A percentile compares a stretch with the other conserved stretches of the same genome.
phyloP scores from a whole-genome alignment of 1,284 basidiomycete genomes.

The Macrocystidia cucumis region DNA sequence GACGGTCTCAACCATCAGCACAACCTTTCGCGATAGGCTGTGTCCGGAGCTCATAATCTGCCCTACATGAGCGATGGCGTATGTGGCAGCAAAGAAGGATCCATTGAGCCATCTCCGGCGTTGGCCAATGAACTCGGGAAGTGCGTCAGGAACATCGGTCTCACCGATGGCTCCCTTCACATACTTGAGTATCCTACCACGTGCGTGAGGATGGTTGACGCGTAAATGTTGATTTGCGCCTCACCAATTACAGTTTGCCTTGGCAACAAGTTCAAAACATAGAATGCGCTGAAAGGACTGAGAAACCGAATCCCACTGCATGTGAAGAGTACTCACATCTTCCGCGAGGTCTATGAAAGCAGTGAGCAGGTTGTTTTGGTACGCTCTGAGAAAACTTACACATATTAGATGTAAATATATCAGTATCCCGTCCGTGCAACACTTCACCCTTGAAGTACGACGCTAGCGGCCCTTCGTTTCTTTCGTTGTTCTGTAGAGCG shows the following conservation, averaged over 20 bases:
- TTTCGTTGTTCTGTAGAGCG: constrained; percentile 83
- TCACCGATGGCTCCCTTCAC: constrained; percentile 95
- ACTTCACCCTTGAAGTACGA: constrained; percentile 98
- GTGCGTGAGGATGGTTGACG: constrained; percentile 2
- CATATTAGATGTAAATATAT: constrained; percentile 94
- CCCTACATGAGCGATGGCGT: constrained; percentile 75
- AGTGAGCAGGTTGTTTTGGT: not conserved
- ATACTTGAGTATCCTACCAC: constrained; percentile 84
- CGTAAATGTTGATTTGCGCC: constrained; percentile 6
- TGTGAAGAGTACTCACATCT: constrained; percentile 49
- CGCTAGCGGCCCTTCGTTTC: constrained; percentile 83
- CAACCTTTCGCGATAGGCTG: constrained; percentile 66
- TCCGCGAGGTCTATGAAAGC: constrained; percentile 64
- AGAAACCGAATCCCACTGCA: constrained; percentile 1
- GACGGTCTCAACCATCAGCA: constrained; percentile 74
- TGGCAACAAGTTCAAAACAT: constrained; percentile 96
- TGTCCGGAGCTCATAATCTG: constrained; percentile 87
- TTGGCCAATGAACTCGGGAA: constrained; percentile 95
- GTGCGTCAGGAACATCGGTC: constrained; percentile 92
- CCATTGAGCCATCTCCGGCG: constrained; percentile 89
- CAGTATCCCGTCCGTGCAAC: constrained; percentile 83
- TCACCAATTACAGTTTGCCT: constrained; percentile 80
- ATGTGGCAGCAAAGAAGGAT: constrained; percentile 92
- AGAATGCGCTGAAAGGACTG: constrained; percentile 68
- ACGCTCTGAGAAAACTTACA: constrained; percentile 38